phyloP scores from a whole-genome alignment of 148 eudicot species.

The Fagopyrum homotropicum region DNA sequence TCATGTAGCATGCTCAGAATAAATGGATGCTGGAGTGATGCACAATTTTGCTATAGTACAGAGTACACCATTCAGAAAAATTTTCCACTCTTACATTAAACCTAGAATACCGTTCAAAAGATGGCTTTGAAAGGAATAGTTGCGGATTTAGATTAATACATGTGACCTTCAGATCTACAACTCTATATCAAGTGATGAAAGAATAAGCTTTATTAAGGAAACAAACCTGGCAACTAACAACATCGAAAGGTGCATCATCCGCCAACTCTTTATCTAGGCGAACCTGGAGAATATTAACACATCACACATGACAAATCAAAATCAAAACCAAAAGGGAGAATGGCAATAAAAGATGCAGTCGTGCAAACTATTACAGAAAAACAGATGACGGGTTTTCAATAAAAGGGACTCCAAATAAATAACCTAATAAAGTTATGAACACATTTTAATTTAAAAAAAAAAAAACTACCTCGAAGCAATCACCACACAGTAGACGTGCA shows the following conservation, averaged over 20 bases:
- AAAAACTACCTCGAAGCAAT: conserved; percentile 78
- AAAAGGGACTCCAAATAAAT: background rate
- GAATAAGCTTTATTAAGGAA: background rate
- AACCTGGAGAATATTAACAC: conserved; percentile 41
- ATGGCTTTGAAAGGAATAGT: background rate
- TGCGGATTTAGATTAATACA: background rate
- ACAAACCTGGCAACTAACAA: conserved; percentile 93
- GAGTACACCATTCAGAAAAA: background rate
- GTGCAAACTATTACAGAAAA: background rate
- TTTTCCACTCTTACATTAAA: background rate
- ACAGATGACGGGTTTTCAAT: too few species aligned
- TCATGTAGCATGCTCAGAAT: background rate
- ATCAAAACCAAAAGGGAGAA: background rate
- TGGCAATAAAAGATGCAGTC: background rate
- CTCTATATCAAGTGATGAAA: conserved; percentile 1
- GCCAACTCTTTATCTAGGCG: conserved; percentile 66
- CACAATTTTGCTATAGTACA: background rate
- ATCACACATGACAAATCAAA: background rate
- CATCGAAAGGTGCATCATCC: conserved; percentile 91
- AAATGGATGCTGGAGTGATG: background rate
- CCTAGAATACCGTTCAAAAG: background rate
- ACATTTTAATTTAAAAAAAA: background rate
- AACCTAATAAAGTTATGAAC: background rate
- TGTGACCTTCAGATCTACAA: background rate
- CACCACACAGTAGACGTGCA: conserved; percentile 91